These are phyloP conservation scores for Lasiosphaeria ovina DNA, from an alignment of 495 filamentous ascomycete genomes.

Conservation along the genomic window DNA sequence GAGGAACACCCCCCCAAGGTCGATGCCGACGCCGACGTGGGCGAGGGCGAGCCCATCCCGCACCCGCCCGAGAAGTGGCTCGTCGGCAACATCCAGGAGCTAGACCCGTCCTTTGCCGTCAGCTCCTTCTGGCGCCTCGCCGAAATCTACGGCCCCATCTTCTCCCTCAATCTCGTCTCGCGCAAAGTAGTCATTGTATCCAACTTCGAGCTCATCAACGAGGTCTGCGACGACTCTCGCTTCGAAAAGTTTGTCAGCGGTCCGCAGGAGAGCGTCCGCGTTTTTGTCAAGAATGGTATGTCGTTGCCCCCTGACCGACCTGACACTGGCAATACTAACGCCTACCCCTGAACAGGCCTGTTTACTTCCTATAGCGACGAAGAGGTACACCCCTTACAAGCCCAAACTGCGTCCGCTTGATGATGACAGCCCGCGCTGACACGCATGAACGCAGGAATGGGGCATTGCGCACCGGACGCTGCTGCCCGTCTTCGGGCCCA, in stretches of 20 bases:
- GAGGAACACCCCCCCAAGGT: background rate
- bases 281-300: constrained; percentile 61
- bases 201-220: constrained; percentile 56
- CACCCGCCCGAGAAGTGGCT: constrained; percentile 57
- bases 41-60: constrained; percentile 42
- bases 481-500: constrained; percentile 68
- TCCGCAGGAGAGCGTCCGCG: constrained; percentile 50
- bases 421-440: background rate
- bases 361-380: constrained; percentile 65
- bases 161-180: constrained; percentile 47
- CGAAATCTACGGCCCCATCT: constrained; percentile 61
- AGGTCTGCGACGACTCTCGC: constrained; percentile 64
- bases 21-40: background rate
- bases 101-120: constrained; percentile 54
- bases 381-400: constrained; percentile 21
- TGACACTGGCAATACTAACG: background rate
- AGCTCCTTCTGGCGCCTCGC: constrained; percentile 55
- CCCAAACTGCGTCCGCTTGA: background rate
- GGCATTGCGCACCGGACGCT: constrained; percentile 66
- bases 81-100: constrained; percentile 55
- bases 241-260: constrained; percentile 56
- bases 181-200: constrained; percentile 22
- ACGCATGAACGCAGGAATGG: constrained; percentile 48
- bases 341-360: background rate
- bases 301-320: background rate